phyloP scores from a whole-genome alignment of 1,139 yeast species.

The Sporopachydermia cereana region DNA sequence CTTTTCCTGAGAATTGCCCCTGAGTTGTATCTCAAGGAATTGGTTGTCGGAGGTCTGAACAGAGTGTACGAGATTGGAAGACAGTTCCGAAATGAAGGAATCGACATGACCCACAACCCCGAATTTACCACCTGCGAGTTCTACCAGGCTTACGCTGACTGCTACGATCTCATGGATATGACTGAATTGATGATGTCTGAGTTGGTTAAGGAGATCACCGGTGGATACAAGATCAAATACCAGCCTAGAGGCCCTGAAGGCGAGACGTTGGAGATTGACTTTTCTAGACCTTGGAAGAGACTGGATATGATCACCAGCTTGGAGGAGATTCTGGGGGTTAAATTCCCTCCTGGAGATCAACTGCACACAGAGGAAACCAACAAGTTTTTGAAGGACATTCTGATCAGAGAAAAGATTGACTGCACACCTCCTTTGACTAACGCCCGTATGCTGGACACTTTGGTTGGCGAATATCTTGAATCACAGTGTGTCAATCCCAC shows the following conservation, averaged over 20 bases:
- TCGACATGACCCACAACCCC: conserved; percentile 95
- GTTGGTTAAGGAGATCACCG: conserved; percentile 94
- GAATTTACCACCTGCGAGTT: conserved; percentile 97
- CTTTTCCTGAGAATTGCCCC: conserved; percentile 99
- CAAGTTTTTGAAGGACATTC: conserved; percentile 70
- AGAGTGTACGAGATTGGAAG: conserved; percentile 98
- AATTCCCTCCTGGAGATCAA: conserved; percentile 92
- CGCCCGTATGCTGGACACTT: conserved; percentile 97
- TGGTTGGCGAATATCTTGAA: conserved; percentile 85
- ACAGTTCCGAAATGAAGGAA: conserved; percentile 98
- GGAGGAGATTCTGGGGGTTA: conserved; percentile 76
- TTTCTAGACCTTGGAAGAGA: conserved; percentile 97
- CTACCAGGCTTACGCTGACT: conserved; percentile 91
- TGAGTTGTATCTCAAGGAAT: conserved; percentile 89
- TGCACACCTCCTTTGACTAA: conserved; percentile 96
- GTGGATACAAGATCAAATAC: conserved; percentile 71
- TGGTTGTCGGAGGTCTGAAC: conserved; percentile 97
- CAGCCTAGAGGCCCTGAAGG: conserved; percentile 87
- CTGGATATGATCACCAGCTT: conserved; percentile 93
- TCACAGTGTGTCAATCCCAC: conserved; percentile 94
- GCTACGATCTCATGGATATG: conserved; percentile 91
- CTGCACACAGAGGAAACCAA: conserved; percentile 92
- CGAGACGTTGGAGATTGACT: conserved; percentile 69
- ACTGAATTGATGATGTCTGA: conserved; percentile 90
- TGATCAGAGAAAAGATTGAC: conserved; percentile 72